Evolutionary conservation across 768 basidiomycete genomes (phyloP).

Genomic region (Macrolepiota albuminosa): DNA sequence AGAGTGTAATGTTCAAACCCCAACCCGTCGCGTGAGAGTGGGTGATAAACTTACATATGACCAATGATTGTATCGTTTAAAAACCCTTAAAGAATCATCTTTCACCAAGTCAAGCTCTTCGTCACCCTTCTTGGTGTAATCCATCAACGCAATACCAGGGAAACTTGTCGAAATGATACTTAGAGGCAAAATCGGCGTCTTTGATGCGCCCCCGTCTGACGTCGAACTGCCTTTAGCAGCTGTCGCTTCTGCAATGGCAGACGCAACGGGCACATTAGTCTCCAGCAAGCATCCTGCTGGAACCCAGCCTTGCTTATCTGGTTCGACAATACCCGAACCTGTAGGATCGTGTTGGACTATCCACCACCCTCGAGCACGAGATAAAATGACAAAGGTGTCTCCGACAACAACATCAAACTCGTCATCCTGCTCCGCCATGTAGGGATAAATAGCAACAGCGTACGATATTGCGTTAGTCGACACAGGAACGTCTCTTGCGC

Average conservation of each 20-base stretch:
- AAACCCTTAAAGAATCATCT: slow-evolving; percentile 86
- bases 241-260: slow-evolving; percentile 79
- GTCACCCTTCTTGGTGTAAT: slow-evolving; percentile 89
- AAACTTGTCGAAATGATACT: slow-evolving; percentile 97
- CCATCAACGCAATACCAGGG: slow-evolving; percentile 94
- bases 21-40: slow-evolving; percentile 8
- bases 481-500: slow-evolving; percentile 38
- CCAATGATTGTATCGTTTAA: slow-evolving; percentile 99
- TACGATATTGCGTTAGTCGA: slow-evolving; percentile 70
- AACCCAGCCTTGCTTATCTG: slow-evolving; percentile 94
- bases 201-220: slow-evolving; percentile 37
- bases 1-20: slow-evolving; percentile 1
- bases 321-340: slow-evolving; percentile 73
- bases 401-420: slow-evolving; percentile 99
- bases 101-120: slow-evolving; percentile 89
- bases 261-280: slow-evolving; percentile 85
- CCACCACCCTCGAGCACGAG: slow-evolving; percentile 98
- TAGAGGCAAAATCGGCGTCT: slow-evolving; percentile 81
- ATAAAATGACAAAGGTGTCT: slow-evolving; percentile 90
- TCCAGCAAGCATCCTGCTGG: slow-evolving; percentile 96
- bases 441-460: slow-evolving; percentile 97
- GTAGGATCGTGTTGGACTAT: slow-evolving; percentile 93
- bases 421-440: slow-evolving; percentile 97
- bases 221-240: slow-evolving; percentile 47
- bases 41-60: slow-evolving; percentile 60